Conservation (phyloP, 495 filamentous ascomycete species). For the Aspergillus biplanus region DNA sequence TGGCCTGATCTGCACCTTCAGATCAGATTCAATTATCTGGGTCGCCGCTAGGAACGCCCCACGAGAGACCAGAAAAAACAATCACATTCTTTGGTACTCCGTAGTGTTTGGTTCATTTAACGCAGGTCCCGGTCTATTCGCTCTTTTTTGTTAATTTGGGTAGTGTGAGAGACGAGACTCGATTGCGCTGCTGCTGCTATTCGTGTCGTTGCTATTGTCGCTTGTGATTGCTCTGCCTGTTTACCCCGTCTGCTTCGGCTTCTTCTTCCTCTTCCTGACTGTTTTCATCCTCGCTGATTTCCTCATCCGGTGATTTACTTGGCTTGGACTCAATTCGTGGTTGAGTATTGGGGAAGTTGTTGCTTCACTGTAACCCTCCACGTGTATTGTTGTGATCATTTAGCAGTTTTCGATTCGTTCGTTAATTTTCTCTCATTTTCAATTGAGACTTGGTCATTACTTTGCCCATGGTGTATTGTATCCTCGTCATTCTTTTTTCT, state of each 20-base stretch:
- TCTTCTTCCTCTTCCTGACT: neutral
- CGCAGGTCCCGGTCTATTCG: conserved; percentile 1
- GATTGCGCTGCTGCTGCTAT: neutral
- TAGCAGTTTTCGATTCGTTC: neutral
- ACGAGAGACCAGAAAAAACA: neutral
- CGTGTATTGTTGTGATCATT: neutral
- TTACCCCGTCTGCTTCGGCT: neutral
- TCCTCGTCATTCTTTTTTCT: conserved; percentile 1
- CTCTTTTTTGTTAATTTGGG: conserved; percentile 14
- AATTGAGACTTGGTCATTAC: neutral
- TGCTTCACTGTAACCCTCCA: conserved; percentile 1
- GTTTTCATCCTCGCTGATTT: conserved; percentile 17
- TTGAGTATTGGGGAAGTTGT: neutral
- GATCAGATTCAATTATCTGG: conserved; percentile 7
- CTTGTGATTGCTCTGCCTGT: conserved; percentile 6
- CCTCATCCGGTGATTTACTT: conserved; percentile 16
- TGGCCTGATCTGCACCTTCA: conserved; percentile 5
- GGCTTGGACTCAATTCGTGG: neutral
- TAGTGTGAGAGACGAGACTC: no score
- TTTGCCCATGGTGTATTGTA: neutral
- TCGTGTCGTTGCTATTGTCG: conserved; percentile 1
- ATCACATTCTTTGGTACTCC: conserved; percentile 7
- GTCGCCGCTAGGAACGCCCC: neutral
- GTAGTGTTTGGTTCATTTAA: conserved; percentile 2
- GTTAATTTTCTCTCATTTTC: neutral